Conservation (phyloP, 1,284 basidiomycete species). For the Butyriboletus appendiculatus region DNA sequence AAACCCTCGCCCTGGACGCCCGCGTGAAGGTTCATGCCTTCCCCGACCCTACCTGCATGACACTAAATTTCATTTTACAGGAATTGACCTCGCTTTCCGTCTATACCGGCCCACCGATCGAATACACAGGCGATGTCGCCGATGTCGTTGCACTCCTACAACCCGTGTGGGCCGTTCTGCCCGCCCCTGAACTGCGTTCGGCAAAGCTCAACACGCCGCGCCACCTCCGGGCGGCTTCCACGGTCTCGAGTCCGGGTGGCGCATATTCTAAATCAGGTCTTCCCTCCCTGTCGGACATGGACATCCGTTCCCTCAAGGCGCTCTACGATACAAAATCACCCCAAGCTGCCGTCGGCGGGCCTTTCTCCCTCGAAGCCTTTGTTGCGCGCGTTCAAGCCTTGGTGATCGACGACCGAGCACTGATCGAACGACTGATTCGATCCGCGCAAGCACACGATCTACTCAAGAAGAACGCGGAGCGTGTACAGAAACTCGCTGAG, state of each 20-base stretch:
- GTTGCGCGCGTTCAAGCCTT: conserved; percentile 75
- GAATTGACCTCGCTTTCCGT: conserved; percentile 25
- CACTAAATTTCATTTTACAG: conserved; percentile 18
- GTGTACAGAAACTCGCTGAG: conserved; percentile 85
- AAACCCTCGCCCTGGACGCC: conserved; percentile 44
- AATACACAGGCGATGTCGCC: conserved; percentile 54
- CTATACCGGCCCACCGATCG: conserved; percentile 35
- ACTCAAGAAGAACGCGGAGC: conserved; percentile 86
- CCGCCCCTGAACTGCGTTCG: conserved; percentile 75
- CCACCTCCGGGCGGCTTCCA: conserved; percentile 48
- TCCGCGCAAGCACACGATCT: conserved; percentile 87
- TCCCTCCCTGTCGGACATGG: conserved; percentile 71
- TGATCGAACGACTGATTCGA: conserved; percentile 81
- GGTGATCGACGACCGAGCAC: conserved; percentile 75
- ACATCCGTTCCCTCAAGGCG: conserved; percentile 74
- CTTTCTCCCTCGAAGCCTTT: conserved; percentile 73
- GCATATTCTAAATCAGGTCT: conserved; percentile 32
- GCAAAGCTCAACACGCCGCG: conserved; percentile 56
- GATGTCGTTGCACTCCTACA: conserved; percentile 64
- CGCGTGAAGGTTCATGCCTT: conserved; percentile 43
- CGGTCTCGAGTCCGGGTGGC: conserved; percentile 30
- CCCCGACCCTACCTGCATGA: not conserved
- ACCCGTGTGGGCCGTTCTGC: conserved; percentile 78
- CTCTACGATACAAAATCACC: conserved; percentile 57
- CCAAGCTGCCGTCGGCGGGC: conserved; percentile 38